Evolutionary conservation across 164 flowering plant genomes (phyloP).

Genomic region (Annona cherimola): DNA sequence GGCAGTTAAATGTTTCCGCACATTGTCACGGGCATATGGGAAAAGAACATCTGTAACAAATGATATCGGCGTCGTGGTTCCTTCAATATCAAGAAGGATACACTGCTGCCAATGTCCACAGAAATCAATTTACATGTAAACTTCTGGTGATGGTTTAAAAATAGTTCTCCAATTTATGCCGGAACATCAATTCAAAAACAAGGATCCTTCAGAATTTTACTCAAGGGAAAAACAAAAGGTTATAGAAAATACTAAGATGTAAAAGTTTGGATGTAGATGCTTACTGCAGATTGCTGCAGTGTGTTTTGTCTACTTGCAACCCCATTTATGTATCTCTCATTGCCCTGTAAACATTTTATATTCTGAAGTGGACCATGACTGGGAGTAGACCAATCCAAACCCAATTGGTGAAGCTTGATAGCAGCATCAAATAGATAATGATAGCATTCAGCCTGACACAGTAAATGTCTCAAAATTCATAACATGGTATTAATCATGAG

Average conservation of each 20-base stretch:
- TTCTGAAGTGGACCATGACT: conserved; percentile 53
- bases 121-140: neutral
- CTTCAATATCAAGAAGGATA: conserved; percentile 97
- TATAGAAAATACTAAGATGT: neutral
- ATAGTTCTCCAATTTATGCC: neutral
- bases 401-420: conserved; percentile 76
- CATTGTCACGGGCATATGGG: conserved; percentile 93
- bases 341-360: conserved; percentile 20
- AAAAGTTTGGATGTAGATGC: conserved; percentile 7
- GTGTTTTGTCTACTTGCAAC: conserved; percentile 14
- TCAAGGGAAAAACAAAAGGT: neutral
- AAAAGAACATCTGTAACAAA: conserved; percentile 93
- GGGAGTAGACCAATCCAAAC: conserved; percentile 74
- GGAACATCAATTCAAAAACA: neutral
- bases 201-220: neutral
- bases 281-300: conserved; percentile 35
- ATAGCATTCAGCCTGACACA: conserved; percentile 81
- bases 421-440: conserved; percentile 96
- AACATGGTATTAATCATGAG: too few species aligned
- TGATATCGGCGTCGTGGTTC: conserved; percentile 94
- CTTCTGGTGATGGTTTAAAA: neutral
- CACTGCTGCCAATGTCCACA: conserved; percentile 56
- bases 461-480: neutral
- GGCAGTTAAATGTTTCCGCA: conserved; percentile 66
- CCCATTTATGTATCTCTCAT: conserved; percentile 10